Conservation (phyloP, 305 asterid species). For the Fraxinus greggii region DNA sequence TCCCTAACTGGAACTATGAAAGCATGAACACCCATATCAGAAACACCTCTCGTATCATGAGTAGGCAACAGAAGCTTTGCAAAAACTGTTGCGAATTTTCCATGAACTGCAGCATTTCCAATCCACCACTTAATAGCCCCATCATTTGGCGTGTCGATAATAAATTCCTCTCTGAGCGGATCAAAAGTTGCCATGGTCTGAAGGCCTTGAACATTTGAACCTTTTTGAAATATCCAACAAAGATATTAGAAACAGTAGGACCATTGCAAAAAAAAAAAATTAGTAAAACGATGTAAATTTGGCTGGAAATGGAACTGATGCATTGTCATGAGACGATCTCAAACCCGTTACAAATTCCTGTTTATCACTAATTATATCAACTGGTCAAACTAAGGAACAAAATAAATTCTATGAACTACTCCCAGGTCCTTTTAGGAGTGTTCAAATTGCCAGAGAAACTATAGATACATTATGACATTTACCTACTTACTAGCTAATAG, state of each 20-base stretch:
- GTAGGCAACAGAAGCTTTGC: slow-evolving; percentile 83
- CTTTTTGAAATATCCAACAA: slow-evolving; percentile 38
- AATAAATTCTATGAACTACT: neutral
- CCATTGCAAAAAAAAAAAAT: neutral
- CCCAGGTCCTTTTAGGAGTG: slow-evolving; percentile 1
- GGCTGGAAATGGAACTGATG: neutral
- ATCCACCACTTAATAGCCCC: slow-evolving; percentile 99
- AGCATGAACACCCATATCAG: slow-evolving; percentile 98
- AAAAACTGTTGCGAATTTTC: slow-evolving; percentile 91
- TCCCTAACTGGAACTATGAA: slow-evolving; percentile 91
- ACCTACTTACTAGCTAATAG: neutral
- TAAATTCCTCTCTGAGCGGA: slow-evolving; percentile 73
- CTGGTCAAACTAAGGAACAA: neutral
- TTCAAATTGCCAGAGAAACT: neutral
- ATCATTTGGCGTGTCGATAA: slow-evolving; percentile 85
- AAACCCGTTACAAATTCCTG: neutral
- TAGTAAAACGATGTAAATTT: neutral
- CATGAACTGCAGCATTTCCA: slow-evolving; percentile 97
- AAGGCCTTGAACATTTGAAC: slow-evolving; percentile 95
- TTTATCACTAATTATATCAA: neutral
- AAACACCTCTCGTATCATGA: slow-evolving; percentile 60
- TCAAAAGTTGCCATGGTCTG: slow-evolving; percentile 85
- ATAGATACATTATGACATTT: neutral
- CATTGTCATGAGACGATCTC: neutral
- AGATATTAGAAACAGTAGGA: slow-evolving; percentile 21